Base-by-base conservation (phyloP, 2,329 filamentous ascomycete genomes). In the Zymoseptoria brevis region DNA sequence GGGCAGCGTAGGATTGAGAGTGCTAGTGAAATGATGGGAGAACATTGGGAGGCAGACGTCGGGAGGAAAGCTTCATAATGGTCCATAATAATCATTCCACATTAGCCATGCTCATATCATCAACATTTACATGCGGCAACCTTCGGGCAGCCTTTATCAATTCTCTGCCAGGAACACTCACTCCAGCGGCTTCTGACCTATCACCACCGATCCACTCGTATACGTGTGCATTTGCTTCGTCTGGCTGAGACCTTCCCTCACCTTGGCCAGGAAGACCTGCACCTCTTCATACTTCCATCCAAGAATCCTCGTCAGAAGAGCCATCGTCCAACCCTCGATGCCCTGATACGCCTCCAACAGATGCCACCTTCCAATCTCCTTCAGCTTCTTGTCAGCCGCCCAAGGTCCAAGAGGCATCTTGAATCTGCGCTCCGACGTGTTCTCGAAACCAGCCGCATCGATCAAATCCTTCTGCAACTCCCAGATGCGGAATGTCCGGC, bases 221-320 rank as follows among this genome's bases (percentile, higher is more conserved):
- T 57, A 57, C 9, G 56, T 41, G 30, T 57, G 56, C 30, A 57
- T 54, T 11, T 54, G 54, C 50, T 4, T 74, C 35, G 35, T 45
- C 35, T 45, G 35, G 16, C 35, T 16, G 5, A 45, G 16, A 45
- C 35, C 67, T 56, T 74, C 74, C 51, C 75, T 66, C 8, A 77
- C 69, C 45, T 74, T 69, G 2, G 76, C 74, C 19, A 77, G 68
- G 56, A 75, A 77, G 19, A 77, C 75, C 55, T 76, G 72, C 11
- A 77, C 73, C 56, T 77, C 73, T 6, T 74, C 71, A n/a, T 72
- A 71, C 4, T 73, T 74, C 75, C 75, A 78, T 1, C 71, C 72
- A 7, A 74, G 59, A 6, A 72, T 52, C 8, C 73, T 51, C 19
- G 74, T 75, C 60, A 74, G 72, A 55, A 73, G 57, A 52, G 71